phyloP scores from a whole-genome alignment of 768 basidiomycete species.

The Podaxis carcinomalis region DNA sequence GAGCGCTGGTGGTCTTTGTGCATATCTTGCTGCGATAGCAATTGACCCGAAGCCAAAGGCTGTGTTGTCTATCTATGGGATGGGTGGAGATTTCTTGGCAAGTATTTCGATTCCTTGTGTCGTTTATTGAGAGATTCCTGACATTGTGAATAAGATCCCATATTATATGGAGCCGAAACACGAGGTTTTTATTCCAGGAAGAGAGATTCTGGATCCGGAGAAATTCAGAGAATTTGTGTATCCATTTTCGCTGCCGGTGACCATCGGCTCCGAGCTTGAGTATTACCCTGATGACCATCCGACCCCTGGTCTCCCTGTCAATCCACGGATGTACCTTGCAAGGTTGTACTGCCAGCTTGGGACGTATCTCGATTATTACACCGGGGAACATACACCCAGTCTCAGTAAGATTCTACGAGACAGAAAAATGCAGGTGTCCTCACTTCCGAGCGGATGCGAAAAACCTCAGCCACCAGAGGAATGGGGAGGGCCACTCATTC shows the following conservation, averaged over 20 bases:
- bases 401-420: conserved; percentile 40
- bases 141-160: conserved; percentile 31
- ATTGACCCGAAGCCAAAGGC: conserved; percentile 46
- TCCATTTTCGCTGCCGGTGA: conserved; percentile 28
- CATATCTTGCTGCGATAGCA: conserved; percentile 55
- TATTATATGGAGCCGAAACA: conserved; percentile 48
- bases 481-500: conserved; percentile 19
- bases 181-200: conserved; percentile 47
- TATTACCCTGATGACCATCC: conserved; percentile 40
- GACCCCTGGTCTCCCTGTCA: conserved; percentile 57
- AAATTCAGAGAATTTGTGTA: conserved; percentile 44
- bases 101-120: conserved; percentile 10
- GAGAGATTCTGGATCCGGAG: conserved; percentile 48
- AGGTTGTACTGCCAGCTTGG: conserved; percentile 61
- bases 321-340: conserved; percentile 55
- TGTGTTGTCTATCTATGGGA: conserved; percentile 54
- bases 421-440: conserved; percentile 6
- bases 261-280: conserved; percentile 39
- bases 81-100: conserved; percentile 59
- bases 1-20: conserved; percentile 62
- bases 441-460: neutral
- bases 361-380: conserved; percentile 53
- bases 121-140: neutral
- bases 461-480: neutral
- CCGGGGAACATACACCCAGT: conserved; percentile 41